These are phyloP conservation scores for Phoma sp. DNA, from an alignment of 2,329 filamentous ascomycete genomes.

Conservation along the genomic window DNA sequence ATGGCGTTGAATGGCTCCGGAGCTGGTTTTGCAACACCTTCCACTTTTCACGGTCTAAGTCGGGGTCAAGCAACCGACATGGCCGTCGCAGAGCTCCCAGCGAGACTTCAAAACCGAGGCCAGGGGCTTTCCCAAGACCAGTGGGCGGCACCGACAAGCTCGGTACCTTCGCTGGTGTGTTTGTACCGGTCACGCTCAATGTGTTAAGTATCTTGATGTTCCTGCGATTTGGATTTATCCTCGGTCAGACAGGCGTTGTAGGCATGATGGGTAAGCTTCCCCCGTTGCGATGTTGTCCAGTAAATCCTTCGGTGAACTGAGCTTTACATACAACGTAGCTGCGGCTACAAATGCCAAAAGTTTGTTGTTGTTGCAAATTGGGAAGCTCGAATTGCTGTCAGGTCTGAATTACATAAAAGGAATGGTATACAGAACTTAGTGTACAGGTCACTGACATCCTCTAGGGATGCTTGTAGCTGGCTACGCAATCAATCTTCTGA, in stretches of 20 bases:
- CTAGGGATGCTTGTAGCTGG: conserved; percentile 73
- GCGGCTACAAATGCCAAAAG: too few relatives aligned
- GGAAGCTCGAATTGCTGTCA: too few relatives aligned
- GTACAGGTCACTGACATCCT: conserved; percentile 12
- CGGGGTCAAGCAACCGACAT: conserved; percentile 15
- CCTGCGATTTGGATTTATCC: conserved; percentile 81
- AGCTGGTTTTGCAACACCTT: conserved; percentile 36
- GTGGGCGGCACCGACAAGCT: conserved; percentile 65
- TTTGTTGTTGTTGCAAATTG: too few relatives aligned
- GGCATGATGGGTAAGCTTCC: conserved; percentile 74
- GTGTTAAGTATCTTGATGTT: conserved; percentile 94
- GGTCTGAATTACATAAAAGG: too few relatives aligned
- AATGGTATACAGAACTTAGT: too few relatives aligned
- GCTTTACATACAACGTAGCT: too few relatives aligned
- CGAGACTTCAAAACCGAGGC: conserved; percentile 37
- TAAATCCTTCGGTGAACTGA: too few relatives aligned
- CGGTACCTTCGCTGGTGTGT: conserved; percentile 70
- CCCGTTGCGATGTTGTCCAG: background rate
- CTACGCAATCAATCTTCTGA: conserved; percentile 84
- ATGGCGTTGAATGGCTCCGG: conserved; percentile 28
- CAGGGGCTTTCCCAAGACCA: conserved; percentile 49
- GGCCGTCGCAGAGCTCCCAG: conserved; percentile 31
- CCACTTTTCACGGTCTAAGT: conserved; percentile 18
- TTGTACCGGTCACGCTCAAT: conserved; percentile 87
- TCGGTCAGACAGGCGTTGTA: conserved; percentile 78